Base-by-base conservation (phyloP, 441 rosid species). In the Metrosideros polymorpha region DNA sequence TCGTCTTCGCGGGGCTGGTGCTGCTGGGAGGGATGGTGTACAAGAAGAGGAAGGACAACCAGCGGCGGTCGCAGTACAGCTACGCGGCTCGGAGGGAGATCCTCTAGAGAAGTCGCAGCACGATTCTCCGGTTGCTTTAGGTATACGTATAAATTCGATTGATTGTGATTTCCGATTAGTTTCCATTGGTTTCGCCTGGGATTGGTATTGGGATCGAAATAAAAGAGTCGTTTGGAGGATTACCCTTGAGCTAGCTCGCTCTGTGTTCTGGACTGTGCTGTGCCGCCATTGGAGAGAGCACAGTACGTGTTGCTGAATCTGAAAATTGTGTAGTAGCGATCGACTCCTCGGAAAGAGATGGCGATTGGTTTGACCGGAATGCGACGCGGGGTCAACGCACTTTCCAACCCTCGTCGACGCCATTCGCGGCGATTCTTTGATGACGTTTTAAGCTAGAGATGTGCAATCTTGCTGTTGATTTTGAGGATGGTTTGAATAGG, bases 11-110 rank as follows among this genome's bases (percentile, higher is more conserved):
- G 42, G 85, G 85, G 47, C 63, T 61, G 6, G 88, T 63, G 49
- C 82, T 86, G 49, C 50, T 83, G 5, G 85, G 53, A 9, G 85
- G 82, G 39, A 5, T 86, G 50, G 84, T 86, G 57, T 86, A 86
- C 85, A 86, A 86, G 88, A 86, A 63, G 85, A 86, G 88, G 82
- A 76, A 43, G 82, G 85, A 86, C 82, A 86, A 86, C 88, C 83
- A 83, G 49, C 39, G 82, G 85, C 82, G 88, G 63, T 71, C 85
- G 85, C 85, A 83, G 83, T 86, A 83, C 85, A 66, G 85, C 30
- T 82, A 5, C 83, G 85, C 82, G 10, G 85, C 82, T 32, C 63
- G 88, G 85, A 52, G 88, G 79, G 85, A 82, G 56, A 50, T 83
- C 57, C 88, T 82, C 66, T 61, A 61, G 66, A 82, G 63, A 63